phyloP scores from a whole-genome alignment of 2,329 filamentous ascomycete species.

The Colletotrichum horii region DNA sequence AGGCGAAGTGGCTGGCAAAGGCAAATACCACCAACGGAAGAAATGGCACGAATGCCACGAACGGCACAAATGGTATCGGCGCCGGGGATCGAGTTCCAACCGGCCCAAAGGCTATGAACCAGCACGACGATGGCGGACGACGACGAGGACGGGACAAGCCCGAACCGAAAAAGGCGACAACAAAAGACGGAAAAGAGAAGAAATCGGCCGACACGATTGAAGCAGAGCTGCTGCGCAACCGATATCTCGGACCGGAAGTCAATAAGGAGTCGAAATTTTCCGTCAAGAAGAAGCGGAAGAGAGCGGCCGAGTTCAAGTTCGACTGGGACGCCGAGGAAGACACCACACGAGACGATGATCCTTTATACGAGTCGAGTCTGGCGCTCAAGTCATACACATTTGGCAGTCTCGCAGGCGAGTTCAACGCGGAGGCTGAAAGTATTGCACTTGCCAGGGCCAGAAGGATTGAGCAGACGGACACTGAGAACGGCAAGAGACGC shows the following conservation, averaged over 20 bases:
- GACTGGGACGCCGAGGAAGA: conserved; percentile 97
- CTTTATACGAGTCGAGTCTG: conserved; percentile 63
- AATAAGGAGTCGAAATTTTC: conserved; percentile 86
- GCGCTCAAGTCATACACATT: conserved; percentile 37
- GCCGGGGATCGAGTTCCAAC: conserved; percentile 34
- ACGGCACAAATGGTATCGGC: conserved; percentile 58
- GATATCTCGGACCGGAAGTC: conserved; percentile 91
- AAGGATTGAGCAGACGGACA: conserved; percentile 76
- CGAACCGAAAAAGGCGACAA: conserved; percentile 57
- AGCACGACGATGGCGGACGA: conserved; percentile 38
- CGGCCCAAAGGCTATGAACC: conserved; percentile 13
- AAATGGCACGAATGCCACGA: conserved; percentile 29
- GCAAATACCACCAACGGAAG: not conserved
- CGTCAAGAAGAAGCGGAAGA: conserved; percentile 91
- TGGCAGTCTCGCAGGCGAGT: conserved; percentile 55
- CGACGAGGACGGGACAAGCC: conserved; percentile 33
- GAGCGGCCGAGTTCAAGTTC: conserved; percentile 95
- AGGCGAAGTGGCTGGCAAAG: conserved; percentile 38
- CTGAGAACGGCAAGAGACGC: conserved; percentile 75
- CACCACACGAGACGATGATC: conserved; percentile 83
- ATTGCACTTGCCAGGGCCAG: conserved; percentile 64
- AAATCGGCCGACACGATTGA: conserved; percentile 68
- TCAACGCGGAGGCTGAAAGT: conserved; percentile 60
- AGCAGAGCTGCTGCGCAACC: conserved; percentile 74
- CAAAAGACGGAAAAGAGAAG: conserved; percentile 41